Conservation (phyloP, 2,329 filamentous ascomycete genomes). For the Fusarium torulosum region DNA sequence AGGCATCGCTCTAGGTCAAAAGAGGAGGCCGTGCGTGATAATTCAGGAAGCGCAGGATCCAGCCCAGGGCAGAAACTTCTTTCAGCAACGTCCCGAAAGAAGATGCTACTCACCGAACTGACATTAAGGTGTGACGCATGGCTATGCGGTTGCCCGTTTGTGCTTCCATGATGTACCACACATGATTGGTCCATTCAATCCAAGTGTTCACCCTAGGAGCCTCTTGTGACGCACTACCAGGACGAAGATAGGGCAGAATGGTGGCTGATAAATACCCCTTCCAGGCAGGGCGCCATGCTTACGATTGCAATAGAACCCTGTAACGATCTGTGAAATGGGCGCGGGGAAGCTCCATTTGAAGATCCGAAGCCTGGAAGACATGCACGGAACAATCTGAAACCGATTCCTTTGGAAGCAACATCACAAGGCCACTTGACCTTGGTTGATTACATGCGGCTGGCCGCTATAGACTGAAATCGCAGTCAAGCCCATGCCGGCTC, state of each 20-base stretch:
- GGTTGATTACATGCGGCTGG: constrained; percentile 41
- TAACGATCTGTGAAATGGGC: constrained; percentile 29
- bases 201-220: constrained; percentile 25
- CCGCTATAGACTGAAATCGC: constrained; percentile 38
- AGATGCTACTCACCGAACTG: constrained; percentile 42
- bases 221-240: constrained; percentile 27
- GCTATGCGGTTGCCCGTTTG: constrained; percentile 30
- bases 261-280: constrained; percentile 32
- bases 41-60: constrained; percentile 24
- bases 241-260: constrained; percentile 17
- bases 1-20: constrained; percentile 10
- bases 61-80: constrained; percentile 41
- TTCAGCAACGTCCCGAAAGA: constrained; percentile 38
- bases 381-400: constrained; percentile 39
- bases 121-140: constrained; percentile 43
- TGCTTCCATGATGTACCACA: constrained; percentile 19
- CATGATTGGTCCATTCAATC: constrained; percentile 34
- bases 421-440: constrained; percentile 43
- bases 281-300: constrained; percentile 19
- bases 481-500: constrained; percentile 22
- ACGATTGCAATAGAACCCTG: constrained; percentile 24
- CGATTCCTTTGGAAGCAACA: constrained; percentile 24
- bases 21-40: constrained; percentile 21
- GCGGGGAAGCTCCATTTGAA: constrained; percentile 30
- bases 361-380: constrained; percentile 28